Conservation (phyloP, 2,329 filamentous ascomycete genomes). For the Immersiporthe knoxdaviesiana region DNA sequence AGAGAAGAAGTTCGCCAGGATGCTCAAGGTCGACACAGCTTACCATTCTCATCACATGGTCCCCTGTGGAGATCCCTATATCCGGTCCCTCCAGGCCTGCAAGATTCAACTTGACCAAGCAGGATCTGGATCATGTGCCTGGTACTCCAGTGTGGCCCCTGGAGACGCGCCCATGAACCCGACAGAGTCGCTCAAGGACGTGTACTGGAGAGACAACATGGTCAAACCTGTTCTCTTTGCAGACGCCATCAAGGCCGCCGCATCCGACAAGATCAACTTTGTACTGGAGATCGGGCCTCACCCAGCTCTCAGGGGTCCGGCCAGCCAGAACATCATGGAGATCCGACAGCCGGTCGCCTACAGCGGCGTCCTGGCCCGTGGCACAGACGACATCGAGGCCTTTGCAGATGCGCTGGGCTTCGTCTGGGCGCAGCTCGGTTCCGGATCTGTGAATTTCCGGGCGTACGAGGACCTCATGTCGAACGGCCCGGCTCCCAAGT, state of each 20-base stretch:
- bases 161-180: neutral
- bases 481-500: neutral
- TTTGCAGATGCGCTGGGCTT: neutral
- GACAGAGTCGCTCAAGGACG: neutral
- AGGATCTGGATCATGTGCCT: neutral
- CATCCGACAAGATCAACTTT: neutral
- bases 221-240: neutral
- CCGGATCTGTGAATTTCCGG: neutral
- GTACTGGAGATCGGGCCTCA: neutral
- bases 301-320: neutral
- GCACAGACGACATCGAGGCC: neutral
- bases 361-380: neutral
- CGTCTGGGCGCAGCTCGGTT: neutral
- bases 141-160: neutral
- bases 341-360: neutral
- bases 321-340: neutral
- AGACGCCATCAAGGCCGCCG: neutral
- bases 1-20: constrained; percentile 35
- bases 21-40: constrained; percentile 42
- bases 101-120: neutral
- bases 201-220: neutral
- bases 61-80: neutral
- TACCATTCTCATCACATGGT: constrained; percentile 43
- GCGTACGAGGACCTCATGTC: neutral
- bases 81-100: neutral